Base-by-base conservation (phyloP, 2,329 filamentous ascomycete genomes). In the Aspergillus ochraceus region DNA sequence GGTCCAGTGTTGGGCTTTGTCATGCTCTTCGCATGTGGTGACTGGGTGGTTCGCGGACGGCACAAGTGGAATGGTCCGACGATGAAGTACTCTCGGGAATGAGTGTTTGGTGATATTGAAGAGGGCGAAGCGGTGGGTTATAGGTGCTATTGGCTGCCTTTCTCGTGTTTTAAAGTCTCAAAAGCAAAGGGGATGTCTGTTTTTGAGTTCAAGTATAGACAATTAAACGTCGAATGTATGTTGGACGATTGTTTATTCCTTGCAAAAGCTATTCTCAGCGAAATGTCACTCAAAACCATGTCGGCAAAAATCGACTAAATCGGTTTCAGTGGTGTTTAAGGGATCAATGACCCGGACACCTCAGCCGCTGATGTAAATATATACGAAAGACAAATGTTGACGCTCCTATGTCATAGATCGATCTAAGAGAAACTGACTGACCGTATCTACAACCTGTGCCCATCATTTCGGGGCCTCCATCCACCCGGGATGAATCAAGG, bases 401-500 rank as follows among this genome's bases (percentile, higher is more conserved):
- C 14, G 36, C 36, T 42, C 17, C 5, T 42, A n/a, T 42, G 17
- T 14, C 36, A 42, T 8, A n/a, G 8, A n/a, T 6, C 36, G 14
- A 42, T 8, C 6, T 42, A n/a, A 17, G 6, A 8, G 2, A 17
- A n/a, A 42, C 32, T 42, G 14, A n/a, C 17, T 42, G 36, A n/a
- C 36, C 36, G 4, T 14, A 24, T 47, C 8, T 22, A 47, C 4
- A 19, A 4, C 8, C 2, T 12, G 12, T 11, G 8, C 4, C 20
- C 19, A 47, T 47, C 20, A 76, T 71, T 72, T 76, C 17, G 77
- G 77, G 39, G 76, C 77, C 10, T 74, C 68, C 20, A 78, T 76
- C 84, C 84, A 88, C 2, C 71, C 65, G 10, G 86, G 86, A 59
- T 86, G 79, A 5, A 85, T 76, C 67, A 80, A 78, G 0, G 80